Evolutionary conservation across 345 rosid genomes (phyloP), one percentile per base, ranked within the genome.

Genomic region (Rhodamnia argentea): DNA sequence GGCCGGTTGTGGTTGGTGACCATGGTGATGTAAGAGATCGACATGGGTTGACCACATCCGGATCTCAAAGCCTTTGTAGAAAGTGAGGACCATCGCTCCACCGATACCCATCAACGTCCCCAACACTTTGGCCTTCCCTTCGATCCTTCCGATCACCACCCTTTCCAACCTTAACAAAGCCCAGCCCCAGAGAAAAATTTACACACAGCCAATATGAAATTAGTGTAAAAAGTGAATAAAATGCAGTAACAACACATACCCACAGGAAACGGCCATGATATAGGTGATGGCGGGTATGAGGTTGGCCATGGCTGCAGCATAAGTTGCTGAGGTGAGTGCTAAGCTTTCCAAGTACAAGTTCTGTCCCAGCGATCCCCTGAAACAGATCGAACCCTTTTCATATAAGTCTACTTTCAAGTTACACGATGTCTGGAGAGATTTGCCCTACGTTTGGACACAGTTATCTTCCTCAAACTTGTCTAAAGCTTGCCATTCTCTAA

Each of bases 41-140:
- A 90, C 16, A 56, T 88, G 37, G 6, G 92, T 88, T 29, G 95
- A 88, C 88, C 83, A 89, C 4, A 89, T 32, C 23, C 89, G 54
- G 52, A 93, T 81, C 20, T 85, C 87, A 7, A 53, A 18, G 5
- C 97, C 95, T 86, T 92, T 93, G 87, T 89, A 93, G 83, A 94
- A 89, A 10, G 96, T 91, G 76, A 94, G 87, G 1, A 92, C 60
- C 94, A 92, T 93, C 18, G 94, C 96, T 26, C 97, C 96, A 7
- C 88, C 86, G 2, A 94, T 86, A 26, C 95, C 95, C 20, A 91
- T 15, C 56, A 90, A 13, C 54, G 96, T 94, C 47, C 97, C 97
- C 4, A 86, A 32, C 55, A 93, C 88, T 82, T 92, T 94, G 52
- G 93, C 93, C 82, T 90, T 90, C 15, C 95, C 93, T 24, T 92